Evolutionary conservation across 1,284 basidiomycete species (phyloP).

Genomic region (Puccinia brachypodii): DNA sequence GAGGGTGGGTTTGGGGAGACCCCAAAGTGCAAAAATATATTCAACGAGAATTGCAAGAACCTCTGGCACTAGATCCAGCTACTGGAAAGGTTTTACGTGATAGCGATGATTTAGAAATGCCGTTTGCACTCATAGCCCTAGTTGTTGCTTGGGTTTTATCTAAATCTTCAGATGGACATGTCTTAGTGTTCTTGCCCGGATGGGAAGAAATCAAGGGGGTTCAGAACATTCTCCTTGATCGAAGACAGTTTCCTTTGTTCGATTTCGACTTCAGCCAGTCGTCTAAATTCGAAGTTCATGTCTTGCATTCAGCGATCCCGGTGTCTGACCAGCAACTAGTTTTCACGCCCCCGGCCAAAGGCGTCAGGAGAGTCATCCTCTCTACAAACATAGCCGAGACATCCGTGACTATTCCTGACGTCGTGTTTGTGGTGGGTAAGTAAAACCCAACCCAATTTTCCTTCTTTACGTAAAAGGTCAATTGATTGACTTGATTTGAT

Average conservation of each 20-base stretch:
- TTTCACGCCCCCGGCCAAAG: conserved; percentile 62
- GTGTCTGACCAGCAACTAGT: conserved; percentile 85
- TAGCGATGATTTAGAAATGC: conserved; percentile 76
- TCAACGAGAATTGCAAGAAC: conserved; percentile 67
- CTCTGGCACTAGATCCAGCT: conserved; percentile 51
- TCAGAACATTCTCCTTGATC: conserved; percentile 67
- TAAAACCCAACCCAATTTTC: neutral
- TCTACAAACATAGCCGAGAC: conserved; percentile 96
- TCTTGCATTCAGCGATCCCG: conserved; percentile 87
- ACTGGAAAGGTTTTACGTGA: conserved; percentile 52
- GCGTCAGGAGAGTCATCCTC: conserved; percentile 42
- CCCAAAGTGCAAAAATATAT: conserved; percentile 77
- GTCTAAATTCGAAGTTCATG: conserved; percentile 72
- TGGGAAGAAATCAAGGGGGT: conserved; percentile 90
- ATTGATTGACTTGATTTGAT: neutral
- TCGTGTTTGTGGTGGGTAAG: conserved; percentile 68
- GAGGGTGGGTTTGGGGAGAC: conserved; percentile 72
- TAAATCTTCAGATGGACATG: conserved; percentile 77
- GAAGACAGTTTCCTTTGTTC: conserved; percentile 62
- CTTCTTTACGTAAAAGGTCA: neutral
- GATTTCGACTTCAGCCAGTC: conserved; percentile 67
- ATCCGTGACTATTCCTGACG: conserved; percentile 91
- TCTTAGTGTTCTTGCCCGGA: conserved; percentile 77
- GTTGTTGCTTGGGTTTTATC: conserved; percentile 76
- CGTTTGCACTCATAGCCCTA: conserved; percentile 77